Evolutionary conservation across 2,329 filamentous ascomycete genomes (phyloP), one percentile per base, ranked within the genome.

Genomic region (Xylariaceae sp.): DNA sequence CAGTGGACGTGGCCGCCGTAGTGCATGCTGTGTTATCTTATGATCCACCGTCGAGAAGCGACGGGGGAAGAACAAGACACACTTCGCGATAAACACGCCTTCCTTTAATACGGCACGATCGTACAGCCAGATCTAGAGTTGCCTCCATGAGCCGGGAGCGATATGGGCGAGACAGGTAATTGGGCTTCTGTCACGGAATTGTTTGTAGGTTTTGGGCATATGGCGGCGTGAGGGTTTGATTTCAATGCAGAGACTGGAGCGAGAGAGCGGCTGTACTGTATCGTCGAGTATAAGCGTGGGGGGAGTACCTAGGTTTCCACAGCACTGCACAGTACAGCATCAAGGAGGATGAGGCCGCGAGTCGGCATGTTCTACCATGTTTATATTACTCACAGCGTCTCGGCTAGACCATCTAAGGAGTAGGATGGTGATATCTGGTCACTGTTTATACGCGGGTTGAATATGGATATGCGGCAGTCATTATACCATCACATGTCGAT

Each of bases 1-100:
- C 3, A 61, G 63, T 21, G 62, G 60, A n/a, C 60, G 65, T 44
- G 45, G 54, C 18, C 62, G 64, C n/a, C 61, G 69, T 29, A 65
- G 68, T 37, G 67, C 68, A 40, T 73, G 70, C 60, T 73, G 70
- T 48, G 63, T 73, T 32, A 71, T 73, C 53, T 70, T 71, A 71
- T 72, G 61, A 70, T 63, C 40, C 41, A 20, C 21, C 19, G 20
- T 49, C 23, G 12, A 54, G 29, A 21, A 6, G 20, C 23, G 29
- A 18, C 20, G 29, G 41, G 19, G 40, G 45, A 44, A 45, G 21
- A n/a, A 18, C 10, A 32, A 41, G 19, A 5, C 40, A 16, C n/a
- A n/a, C 32, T 50, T 47, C 41, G 40, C 54, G 19, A 54, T n/a
- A 20, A 52, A 52, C 44, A 47, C 50, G 41, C 43, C 48, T 40